Evolutionary conservation across 2,329 filamentous ascomycete species (phyloP), one percentile per base, ranked within the genome.

Genomic region (Phialemoniopsis sp.): DNA sequence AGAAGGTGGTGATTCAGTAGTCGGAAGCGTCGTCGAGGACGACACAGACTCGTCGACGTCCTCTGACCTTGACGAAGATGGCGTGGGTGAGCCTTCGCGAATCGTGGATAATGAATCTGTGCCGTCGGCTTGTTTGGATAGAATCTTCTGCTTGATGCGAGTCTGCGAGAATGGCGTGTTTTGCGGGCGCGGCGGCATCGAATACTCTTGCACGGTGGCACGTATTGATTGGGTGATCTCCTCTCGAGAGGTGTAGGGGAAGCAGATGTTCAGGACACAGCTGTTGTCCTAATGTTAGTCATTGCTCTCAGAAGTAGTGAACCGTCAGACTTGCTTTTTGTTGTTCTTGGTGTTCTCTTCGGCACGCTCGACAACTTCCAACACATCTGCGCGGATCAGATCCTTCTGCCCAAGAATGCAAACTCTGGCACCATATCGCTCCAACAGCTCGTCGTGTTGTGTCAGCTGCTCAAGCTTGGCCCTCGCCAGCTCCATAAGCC

Each of bases 401-500:
- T 89, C 83, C 42, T 87, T 76, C 58, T 95, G 86, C 17, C 93
- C 93, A 18, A 97, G 68, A 14, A 98, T 80, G 38, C 88, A 81
- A 38, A 98, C 82, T 40, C 83, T 79, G 19, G 91, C 93, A 28
- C 91, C 93, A 55, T 97, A 98, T 46, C 87, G 83, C 54, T 97
- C 89, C 29, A 98, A 75, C 18, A 98, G 72, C 55, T 95, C 90
- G 21, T 93, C 93, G 54, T 98, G 93, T 56, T 95, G 88, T 18
- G 87, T 83, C 52, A 98, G 72, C 62, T 98, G 93, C 44, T 86
- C 81, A 18, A 98, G 74, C 67, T 97, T 97, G 54, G 93, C 81
- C 69, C 95, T 96, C 44, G 91, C 91, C 74, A 98, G 89, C 58
- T 95, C 86, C 93, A 98, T 98, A 46, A 98, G 70, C 21, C 89